Base-by-base conservation (phyloP, 2,329 filamentous ascomycete species). In the Fusarium proliferatum region DNA sequence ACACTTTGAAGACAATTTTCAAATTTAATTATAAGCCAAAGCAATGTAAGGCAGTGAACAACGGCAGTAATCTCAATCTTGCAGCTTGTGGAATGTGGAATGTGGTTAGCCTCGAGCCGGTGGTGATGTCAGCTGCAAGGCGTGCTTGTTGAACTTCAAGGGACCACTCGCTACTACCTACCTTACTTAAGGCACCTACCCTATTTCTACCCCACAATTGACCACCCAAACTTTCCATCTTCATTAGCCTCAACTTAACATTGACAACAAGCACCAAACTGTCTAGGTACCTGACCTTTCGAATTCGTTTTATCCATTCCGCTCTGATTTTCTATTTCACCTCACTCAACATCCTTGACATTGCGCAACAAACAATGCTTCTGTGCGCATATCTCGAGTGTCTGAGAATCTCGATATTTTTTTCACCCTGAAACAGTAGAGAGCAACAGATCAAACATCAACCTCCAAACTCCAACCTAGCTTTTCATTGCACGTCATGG, bases 71-170 rank as follows among this genome's bases (percentile, higher is more conserved):
- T 39, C 26, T 39, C 51, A 33, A 34, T 17, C 45, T 58, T 15
- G 26, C 30, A 23, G 55, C 46, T 49, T 17, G 26, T 42, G 46
- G 15, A 28, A 33, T 53, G 28, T 26, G 41, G n/a, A 28, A 28
- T 28, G 28, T 28, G 28, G 28, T 30, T 11, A 41, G 51, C 33
- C 49, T 52, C n/a, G n/a, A 36, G 30, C 49, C 8, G 26, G 43
- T 64, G 49, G 73, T 77, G 73, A 77, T 77, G 75, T 77, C 76
- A 77, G 73, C 73, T 64, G 61, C 39, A 69, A 30, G 51, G 30
- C 10, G 43, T 39, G 49, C 33, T 42, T 30, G 45, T 48, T 48
- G n/a, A 48, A 48, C 19, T 21, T 48, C 19, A 7, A 69, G 53
- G 59, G 60, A 64, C 74, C 70, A 63, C 66, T 52, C 51, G 69